A percentile compares a stretch with the other conserved stretches of the same genome.
Evolutionary conservation across 192 early-diverging fungal species (phyloP).

Genomic region (Entomortierella lignicola): DNA sequence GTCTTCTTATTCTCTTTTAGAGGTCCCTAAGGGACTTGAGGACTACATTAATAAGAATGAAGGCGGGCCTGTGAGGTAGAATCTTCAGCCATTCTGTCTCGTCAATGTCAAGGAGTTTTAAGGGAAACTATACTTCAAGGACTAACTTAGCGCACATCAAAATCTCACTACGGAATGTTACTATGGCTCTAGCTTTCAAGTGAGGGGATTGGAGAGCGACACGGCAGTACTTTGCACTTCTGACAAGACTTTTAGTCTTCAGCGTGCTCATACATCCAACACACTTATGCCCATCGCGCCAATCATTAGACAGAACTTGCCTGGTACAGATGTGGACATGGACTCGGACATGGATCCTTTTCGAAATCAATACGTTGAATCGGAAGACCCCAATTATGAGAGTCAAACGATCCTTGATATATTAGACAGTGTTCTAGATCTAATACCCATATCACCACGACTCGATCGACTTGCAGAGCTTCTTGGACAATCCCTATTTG

Average conservation of each 20-base stretch:
- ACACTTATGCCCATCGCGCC: slow-evolving; percentile 43
- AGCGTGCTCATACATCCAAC: slow-evolving; percentile 49
- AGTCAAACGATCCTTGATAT: slow-evolving; percentile 49
- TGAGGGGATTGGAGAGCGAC: slow-evolving; percentile 41
- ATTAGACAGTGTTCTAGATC: slow-evolving; percentile 53
- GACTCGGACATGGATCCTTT: slow-evolving; percentile 8
- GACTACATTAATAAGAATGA: slow-evolving; percentile 8
- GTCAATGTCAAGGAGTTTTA: background rate
- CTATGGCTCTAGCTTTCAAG: slow-evolving; percentile 24
- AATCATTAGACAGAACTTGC: slow-evolving; percentile 2
- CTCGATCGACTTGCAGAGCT: slow-evolving; percentile 54
- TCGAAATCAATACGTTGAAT: background rate
- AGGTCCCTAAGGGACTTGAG: slow-evolving; percentile 35
- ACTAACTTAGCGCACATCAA: too few relatives aligned
- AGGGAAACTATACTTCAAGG: background rate
- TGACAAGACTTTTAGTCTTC: slow-evolving; percentile 36
- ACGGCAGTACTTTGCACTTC: slow-evolving; percentile 49
- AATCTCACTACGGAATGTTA: background rate
- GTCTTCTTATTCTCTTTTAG: slow-evolving; percentile 32
- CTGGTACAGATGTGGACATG: slow-evolving; percentile 1
- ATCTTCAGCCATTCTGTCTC: background rate
- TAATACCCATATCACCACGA: slow-evolving; percentile 57
- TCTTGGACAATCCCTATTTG: slow-evolving; percentile 40
- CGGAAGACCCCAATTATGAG: slow-evolving; percentile 5
- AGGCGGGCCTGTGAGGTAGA: slow-evolving; percentile 16